Evolutionary conservation across 169 alveolate genomes (phyloP).

Genomic region (Babesia bigemina): DNA sequence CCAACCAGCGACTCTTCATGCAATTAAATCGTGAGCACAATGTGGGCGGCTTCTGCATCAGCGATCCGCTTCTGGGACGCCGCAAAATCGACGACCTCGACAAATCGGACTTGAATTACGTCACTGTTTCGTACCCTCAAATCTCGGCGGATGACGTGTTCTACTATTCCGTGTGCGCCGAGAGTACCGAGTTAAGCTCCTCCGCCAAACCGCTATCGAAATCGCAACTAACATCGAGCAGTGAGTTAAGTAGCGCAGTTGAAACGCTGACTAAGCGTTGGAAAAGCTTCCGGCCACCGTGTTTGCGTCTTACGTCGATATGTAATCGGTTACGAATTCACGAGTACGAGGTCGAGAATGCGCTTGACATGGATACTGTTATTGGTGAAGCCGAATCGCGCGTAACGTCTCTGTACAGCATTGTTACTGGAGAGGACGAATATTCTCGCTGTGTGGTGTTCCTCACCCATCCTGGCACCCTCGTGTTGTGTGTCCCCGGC

Average conservation of each 20-base stretch:
- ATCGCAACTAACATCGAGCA: background rate
- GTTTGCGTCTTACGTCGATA: constrained; percentile 16
- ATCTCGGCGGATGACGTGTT: constrained; percentile 5
- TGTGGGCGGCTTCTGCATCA: background rate
- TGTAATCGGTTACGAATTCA: constrained; percentile 27
- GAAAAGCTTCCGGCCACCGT: constrained; percentile 28
- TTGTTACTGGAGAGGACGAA: background rate
- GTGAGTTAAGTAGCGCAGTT: constrained; percentile 5
- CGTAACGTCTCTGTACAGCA: constrained; percentile 5
- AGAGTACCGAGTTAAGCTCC: constrained; percentile 1
- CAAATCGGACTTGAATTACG: constrained; percentile 17
- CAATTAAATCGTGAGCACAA: background rate
- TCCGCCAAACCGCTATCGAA: constrained; percentile 18
- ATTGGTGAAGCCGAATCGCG: constrained; percentile 14
- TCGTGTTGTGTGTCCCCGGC: constrained; percentile 37
- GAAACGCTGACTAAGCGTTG: constrained; percentile 15
- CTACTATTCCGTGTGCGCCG: background rate
- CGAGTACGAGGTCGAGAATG: constrained; percentile 42
- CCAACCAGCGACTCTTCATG: constrained; percentile 12
- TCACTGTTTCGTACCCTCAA: constrained; percentile 27
- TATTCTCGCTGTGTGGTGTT: constrained; percentile 10
- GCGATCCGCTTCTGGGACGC: background rate
- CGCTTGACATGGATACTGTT: constrained; percentile 12
- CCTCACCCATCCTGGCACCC: constrained; percentile 23
- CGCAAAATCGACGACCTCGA: background rate